Conservation (phyloP, 2,329 filamentous ascomycete species). For the Dactylellina drechsleri region DNA sequence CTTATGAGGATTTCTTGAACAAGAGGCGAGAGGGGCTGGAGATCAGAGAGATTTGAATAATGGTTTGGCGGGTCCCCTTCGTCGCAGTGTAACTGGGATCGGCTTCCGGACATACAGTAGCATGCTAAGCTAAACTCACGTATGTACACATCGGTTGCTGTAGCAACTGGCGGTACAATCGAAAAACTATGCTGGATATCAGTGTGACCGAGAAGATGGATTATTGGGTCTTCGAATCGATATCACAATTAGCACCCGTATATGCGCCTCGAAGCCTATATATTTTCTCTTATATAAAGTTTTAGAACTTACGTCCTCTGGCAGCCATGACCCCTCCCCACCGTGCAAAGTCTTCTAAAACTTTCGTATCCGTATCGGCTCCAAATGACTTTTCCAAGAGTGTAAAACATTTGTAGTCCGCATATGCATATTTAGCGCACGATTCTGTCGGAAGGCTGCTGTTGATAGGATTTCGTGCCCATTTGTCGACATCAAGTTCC, state of each 20-base stretch:
- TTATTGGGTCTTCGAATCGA: slow-evolving; percentile 21
- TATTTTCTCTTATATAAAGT: too few species aligned
- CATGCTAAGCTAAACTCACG: too few species aligned
- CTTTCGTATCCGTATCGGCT: neutral
- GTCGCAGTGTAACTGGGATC: too few species aligned
- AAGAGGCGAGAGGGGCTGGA: too few species aligned
- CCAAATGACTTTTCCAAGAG: neutral
- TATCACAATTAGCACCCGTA: too few species aligned
- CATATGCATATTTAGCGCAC: slow-evolving; percentile 27
- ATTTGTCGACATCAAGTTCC: slow-evolving; percentile 1
- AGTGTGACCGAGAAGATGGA: slow-evolving; percentile 23
- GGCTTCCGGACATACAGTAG: too few species aligned
- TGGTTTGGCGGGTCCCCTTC: too few species aligned
- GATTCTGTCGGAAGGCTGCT: neutral
- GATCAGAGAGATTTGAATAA: too few species aligned
- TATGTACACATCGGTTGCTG: too few species aligned
- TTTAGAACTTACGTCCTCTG: slow-evolving; percentile 27
- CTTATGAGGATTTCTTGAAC: too few species aligned
- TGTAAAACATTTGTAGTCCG: slow-evolving; percentile 26
- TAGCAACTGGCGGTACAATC: neutral
- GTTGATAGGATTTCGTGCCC: slow-evolving; percentile 25
- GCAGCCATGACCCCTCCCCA: slow-evolving; percentile 30
- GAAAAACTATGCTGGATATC: neutral
- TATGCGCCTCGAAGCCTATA: too few species aligned
- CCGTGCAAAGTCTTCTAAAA: slow-evolving; percentile 12